Base-by-base conservation (phyloP, 495 filamentous ascomycete genomes). In the Aspergillus nidulans region DNA sequence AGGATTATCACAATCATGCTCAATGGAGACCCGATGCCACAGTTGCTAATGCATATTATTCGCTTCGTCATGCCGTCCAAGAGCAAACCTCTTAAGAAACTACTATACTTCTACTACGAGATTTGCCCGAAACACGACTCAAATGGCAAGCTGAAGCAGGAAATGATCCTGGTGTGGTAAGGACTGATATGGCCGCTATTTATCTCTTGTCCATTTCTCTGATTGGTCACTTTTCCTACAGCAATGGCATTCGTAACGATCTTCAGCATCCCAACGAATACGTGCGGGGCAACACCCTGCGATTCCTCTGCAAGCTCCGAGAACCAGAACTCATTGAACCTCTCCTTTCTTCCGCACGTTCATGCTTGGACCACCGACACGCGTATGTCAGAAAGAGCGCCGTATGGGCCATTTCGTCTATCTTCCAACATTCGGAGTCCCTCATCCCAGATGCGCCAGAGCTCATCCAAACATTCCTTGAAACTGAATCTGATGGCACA, bases 111-210 rank as follows among this genome's bases (percentile, higher is more conserved):
- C 72, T 99, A 97, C 77, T 96, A 97, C 72, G 95, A 99, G 74
- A 92, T 97, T 63, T 97, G 94, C 70, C 95, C 95, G 23, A 99
- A 99, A 70, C 86, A 86, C 39, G 95, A 97, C 71, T 77, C 85
- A 21, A 84, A 75, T 58, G 95, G 95, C 63, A 97, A 97, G 79
- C 75, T 97, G 50, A 95, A 96, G 81, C 94, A 97, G 73, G 95
- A 99, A 80, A 96, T 95, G 88, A 97, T 99, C 70, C 79, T 99
- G 65, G 95, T 99, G 61, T 97, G 95, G 94, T 97, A 81, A 72
- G 85, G 67, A 55, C 41, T 19, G 25, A 32, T 12, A n/a, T n/a
- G n/a, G n/a, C 6, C 19, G 18, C 32, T 18, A 34, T 47, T 45
- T 15, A 42, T 39, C 5, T 23, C 45, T 21, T 26, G 40, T 24